These are phyloP conservation scores for Talaromyces thailandensis DNA, from an alignment of 495 filamentous ascomycete genomes.

Conservation along the genomic window DNA sequence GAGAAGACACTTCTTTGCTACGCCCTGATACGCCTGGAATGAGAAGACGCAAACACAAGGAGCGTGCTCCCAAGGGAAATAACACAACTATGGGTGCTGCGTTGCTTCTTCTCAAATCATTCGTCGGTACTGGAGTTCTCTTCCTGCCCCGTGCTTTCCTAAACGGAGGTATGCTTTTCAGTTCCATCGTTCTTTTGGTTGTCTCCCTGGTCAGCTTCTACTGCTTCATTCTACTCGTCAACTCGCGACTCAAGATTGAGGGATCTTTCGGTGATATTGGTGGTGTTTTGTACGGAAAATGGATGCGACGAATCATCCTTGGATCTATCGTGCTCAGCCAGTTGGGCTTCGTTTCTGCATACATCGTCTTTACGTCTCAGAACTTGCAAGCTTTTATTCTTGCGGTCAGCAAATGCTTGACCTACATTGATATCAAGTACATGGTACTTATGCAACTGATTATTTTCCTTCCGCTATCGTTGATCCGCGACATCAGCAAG, in stretches of 20 bases:
- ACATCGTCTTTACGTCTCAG: constrained; percentile 95
- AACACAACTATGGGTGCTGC: constrained; percentile 66
- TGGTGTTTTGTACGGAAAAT: constrained; percentile 79
- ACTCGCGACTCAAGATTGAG: constrained; percentile 71
- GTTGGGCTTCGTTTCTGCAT: constrained; percentile 92
- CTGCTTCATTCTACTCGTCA: constrained; percentile 89
- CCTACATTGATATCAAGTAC: constrained; percentile 71
- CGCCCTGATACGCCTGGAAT: constrained; percentile 53
- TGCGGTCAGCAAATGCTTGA: constrained; percentile 72
- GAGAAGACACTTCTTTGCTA: constrained; percentile 75
- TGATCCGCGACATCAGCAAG: constrained; percentile 93
- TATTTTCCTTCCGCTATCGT: constrained; percentile 84
- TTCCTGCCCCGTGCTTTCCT: constrained; percentile 89
- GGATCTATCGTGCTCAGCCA: constrained; percentile 88
- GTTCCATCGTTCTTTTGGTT: constrained; percentile 74
- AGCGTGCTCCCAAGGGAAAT: constrained; percentile 58
- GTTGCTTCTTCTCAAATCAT: constrained; percentile 85
- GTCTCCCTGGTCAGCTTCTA: constrained; percentile 86
- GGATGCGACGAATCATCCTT: constrained; percentile 81
- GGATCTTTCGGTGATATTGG: constrained; percentile 96
- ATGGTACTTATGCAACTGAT: constrained; percentile 90
- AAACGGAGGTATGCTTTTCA: constrained; percentile 97
- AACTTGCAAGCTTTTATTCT: constrained; percentile 91
- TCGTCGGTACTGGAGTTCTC: constrained; percentile 94
- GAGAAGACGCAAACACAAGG: constrained; percentile 61